Conservation (phyloP, 768 basidiomycete genomes). For the Podaxis rugospora region DNA sequence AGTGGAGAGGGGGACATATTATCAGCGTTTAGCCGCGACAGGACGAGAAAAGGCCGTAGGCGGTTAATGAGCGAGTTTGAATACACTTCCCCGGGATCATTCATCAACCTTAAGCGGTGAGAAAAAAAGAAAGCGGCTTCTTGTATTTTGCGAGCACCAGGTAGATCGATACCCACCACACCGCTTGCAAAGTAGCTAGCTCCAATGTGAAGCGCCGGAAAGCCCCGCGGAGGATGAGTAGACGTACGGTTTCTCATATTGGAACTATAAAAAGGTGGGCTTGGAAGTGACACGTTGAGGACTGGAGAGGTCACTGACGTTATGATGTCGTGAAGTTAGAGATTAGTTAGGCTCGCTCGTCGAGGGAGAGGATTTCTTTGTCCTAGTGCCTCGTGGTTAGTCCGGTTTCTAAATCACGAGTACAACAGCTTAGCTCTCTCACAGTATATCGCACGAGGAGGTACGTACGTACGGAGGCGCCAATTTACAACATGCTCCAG, state of each 20-base stretch:
- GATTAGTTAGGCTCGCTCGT: not conserved
- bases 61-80: conserved; percentile 23
- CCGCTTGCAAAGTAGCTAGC: conserved; percentile 12
- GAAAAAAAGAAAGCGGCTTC: not conserved
- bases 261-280: conserved; percentile 15
- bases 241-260: conserved; percentile 17
- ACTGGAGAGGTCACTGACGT: conserved; percentile 13
- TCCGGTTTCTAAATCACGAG: not conserved
- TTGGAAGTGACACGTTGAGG: not conserved
- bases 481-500: conserved; percentile 20
- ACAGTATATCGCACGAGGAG: not conserved
- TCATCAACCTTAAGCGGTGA: not conserved
- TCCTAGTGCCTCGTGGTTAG: not conserved
- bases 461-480: conserved; percentile 22
- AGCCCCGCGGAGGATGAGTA: not conserved
- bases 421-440: not conserved
- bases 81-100: conserved; percentile 17
- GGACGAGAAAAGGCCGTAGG: conserved; percentile 9
- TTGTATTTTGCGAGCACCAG: conserved; percentile 21
- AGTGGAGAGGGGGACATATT: not conserved
- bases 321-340: conserved; percentile 11
- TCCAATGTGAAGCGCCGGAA: not conserved
- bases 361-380: not conserved
- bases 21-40: not conserved
- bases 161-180: conserved; percentile 23